Base-by-base conservation (phyloP, 106 monocot species). In the Amphibolis antarctica region DNA sequence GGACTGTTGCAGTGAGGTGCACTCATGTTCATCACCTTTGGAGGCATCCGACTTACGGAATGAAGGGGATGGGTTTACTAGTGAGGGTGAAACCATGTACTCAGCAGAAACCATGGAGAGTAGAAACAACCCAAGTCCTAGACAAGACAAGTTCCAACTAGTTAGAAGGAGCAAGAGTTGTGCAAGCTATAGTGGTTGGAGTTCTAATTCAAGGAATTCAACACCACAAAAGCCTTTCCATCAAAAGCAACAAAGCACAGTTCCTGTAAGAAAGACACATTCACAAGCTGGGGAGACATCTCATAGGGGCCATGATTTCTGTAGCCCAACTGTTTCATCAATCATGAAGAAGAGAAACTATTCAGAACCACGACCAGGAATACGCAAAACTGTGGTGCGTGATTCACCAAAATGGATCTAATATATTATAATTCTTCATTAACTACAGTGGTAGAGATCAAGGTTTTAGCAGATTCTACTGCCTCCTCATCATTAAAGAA, bases 91-190 rank as follows among this genome's bases (percentile, higher is more conserved):
- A 51, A 96, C 96, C 0, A 90, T 96, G 89, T 90, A 90, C 64
- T 96, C 96, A 28, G 96, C 96, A 55, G 96, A 96, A 78, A 96
- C 96, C 44, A 96, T 89, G 96, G 96, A 96, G 72, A 96, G 96
- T 76, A 66, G 89, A 71, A 96, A 96, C 68, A 82, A 84, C 22
- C 86, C 96, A 4, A 96, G 84, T 64, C 96, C 86, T 1, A 81
- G 56, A 53, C 77, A 77, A 31, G 83, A 71, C 51, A 76, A 58
- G 26, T 15, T 59, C 60, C 80, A 79, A 44, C 78, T 75, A 46
- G 80, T 85, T 28, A 76, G 80, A 6, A 82, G 93, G 61, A 88
- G 85, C 66, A 82, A 81, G 28, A 93, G 93, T 65, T 88, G 93
- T 65, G 80, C 86, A 62, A 86, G 76, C 47, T 82, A 86, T 44